Percentiles rank a stretch among this genome's conserved stretches.
Conservation (phyloP, 805 yeast species). For the Priceomyces fermenticarens region DNA sequence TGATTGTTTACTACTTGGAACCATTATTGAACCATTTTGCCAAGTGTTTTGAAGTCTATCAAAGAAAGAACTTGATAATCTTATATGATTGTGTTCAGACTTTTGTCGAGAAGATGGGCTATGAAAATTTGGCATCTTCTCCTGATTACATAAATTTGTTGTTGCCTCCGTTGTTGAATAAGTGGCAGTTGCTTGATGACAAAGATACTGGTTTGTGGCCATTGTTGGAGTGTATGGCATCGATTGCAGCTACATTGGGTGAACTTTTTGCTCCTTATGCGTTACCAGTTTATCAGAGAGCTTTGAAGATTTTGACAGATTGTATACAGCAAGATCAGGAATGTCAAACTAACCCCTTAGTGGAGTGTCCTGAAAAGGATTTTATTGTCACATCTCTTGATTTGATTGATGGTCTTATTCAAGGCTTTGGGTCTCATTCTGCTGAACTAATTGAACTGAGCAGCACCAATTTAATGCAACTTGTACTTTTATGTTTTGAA, state of each 20-base stretch:
- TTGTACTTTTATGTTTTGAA: constrained; percentile 66
- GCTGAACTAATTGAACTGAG: constrained; percentile 49
- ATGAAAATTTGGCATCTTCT: constrained; percentile 50
- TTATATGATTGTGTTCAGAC: constrained; percentile 91
- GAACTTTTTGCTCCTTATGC: constrained; percentile 87
- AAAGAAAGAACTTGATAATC: constrained; percentile 75
- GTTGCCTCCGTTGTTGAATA: constrained; percentile 75
- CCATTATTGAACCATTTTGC: constrained; percentile 69
- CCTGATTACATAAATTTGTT: constrained; percentile 57
- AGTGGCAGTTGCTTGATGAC: constrained; percentile 77
- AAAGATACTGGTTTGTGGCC: constrained; percentile 89
- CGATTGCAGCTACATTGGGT: constrained; percentile 85
- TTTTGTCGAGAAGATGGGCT: constrained; percentile 73
- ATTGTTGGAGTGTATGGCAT: constrained; percentile 85
- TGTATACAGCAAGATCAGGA: constrained; percentile 67
- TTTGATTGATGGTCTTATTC: constrained; percentile 87
- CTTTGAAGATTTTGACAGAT: constrained; percentile 62
- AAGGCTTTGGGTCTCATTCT: constrained; percentile 71
- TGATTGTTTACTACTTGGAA: constrained; percentile 61
- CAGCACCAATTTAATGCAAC: constrained; percentile 47
- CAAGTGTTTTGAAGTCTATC: constrained; percentile 72
- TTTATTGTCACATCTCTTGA: constrained; percentile 87
- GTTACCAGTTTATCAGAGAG: constrained; percentile 76
- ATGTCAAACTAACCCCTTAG: constrained; percentile 61
- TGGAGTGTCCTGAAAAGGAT: constrained; percentile 83